Conservation (phyloP, 2,329 filamentous ascomycete species). For the Fusarium annulatum region DNA sequence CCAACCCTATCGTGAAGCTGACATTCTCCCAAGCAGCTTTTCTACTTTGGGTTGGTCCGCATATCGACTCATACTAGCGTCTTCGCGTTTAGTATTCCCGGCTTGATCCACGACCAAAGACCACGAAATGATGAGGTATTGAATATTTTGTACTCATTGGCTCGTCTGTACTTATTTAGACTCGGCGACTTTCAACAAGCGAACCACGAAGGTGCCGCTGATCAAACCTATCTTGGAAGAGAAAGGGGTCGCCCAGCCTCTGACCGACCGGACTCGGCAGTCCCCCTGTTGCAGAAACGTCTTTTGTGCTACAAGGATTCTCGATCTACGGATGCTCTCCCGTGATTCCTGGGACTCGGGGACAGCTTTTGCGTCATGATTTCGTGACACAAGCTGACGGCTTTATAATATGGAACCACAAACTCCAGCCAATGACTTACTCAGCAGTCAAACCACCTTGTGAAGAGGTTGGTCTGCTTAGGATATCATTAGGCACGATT, state of each 20-base stretch:
- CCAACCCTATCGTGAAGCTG: conserved; percentile 27
- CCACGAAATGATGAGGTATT: conserved; percentile 1
- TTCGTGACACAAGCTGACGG: conserved; percentile 2
- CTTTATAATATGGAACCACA: background rate
- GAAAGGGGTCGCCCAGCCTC: background rate
- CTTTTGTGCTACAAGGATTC: conserved; percentile 9
- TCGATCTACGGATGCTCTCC: background rate
- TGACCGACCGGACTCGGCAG: conserved; percentile 1
- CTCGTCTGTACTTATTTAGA: conserved; percentile 6
- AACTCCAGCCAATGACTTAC: background rate
- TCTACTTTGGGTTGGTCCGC: conserved; percentile 29
- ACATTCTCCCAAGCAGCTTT: conserved; percentile 26
- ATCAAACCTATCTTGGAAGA: background rate
- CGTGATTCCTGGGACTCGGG: background rate
- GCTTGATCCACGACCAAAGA: conserved; percentile 26
- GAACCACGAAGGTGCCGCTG: background rate
- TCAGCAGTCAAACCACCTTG: background rate
- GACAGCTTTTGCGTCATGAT: conserved; percentile 5
- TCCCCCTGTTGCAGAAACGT: background rate
- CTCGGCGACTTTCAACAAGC: conserved; percentile 2
- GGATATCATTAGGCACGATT: conserved; percentile 1
- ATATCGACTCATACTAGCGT: conserved; percentile 32
- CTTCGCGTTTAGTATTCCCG: conserved; percentile 9
- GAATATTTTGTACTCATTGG: background rate
- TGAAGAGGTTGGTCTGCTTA: background rate